Base-by-base conservation (phyloP, 306 rosid species). In the Ochetophila trinervis region DNA sequence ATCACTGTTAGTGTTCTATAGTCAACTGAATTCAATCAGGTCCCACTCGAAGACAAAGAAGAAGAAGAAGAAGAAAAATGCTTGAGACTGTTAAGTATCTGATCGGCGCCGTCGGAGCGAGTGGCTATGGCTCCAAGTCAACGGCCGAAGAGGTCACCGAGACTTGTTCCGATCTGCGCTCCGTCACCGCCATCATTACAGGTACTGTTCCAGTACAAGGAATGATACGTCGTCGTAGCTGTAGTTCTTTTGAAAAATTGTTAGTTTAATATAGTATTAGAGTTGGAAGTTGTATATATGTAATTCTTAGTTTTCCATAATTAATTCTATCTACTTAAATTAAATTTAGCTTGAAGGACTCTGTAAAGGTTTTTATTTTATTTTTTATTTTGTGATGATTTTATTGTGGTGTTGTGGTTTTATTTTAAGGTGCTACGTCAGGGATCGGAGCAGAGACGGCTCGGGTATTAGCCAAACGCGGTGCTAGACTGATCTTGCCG, bases 401-500 rank as follows among this genome's bases (percentile, higher is more conserved):
- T 16, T 7, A 30, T 14, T n/a, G 47, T 57, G 21, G 42, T 37
- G 40, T 21, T 44, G n/a, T 21, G 35, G 21, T 55, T 47, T 47
- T 52, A 22, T 22, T 15, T 13, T 69, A 24, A 76, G 98, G 98
- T 5, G 93, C 91, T 8, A 89, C 98, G 35, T 92, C 98, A 3
- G 98, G 98, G 62, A 92, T 92, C 65, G 98, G 98, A 44, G 91
- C 81, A 0, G 98, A 92, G 80, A 92, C 96, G 30, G 95, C 98
- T 30, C 78, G 88, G 47, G 95, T 89, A 16, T 72, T 92, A 34
- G 98, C 98, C 5, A 76, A 75, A 82, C 76, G 96, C 40, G 96
- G 98, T 0, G 96, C 80, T n/a, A 71, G 87, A 80, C 70, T 92
- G 34, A 69, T 92, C 35, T 78, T 92, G 19, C 98, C 98, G 5